phyloP scores from a whole-genome alignment of 768 basidiomycete genomes.

The Grammothele lineata region DNA sequence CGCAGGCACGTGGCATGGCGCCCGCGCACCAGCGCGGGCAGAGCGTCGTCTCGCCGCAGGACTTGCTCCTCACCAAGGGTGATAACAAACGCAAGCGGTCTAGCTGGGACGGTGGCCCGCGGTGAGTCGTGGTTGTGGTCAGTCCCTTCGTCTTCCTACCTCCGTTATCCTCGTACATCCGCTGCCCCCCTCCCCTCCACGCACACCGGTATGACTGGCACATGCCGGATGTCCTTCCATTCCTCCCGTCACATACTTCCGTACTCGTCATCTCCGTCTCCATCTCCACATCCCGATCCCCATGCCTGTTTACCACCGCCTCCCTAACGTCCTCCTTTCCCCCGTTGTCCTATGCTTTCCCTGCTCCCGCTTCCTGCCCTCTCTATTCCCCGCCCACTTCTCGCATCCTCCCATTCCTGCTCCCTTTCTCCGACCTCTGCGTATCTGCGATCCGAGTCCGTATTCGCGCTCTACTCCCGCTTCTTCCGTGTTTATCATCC shows the following conservation, averaged over 20 bases:
- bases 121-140: too few species aligned
- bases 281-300: too few species aligned
- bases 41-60: constrained; percentile 51
- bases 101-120: constrained; percentile 49
- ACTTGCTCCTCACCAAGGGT: constrained; percentile 43
- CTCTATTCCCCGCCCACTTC: too few species aligned
- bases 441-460: neutral
- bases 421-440: neutral
- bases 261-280: too few species aligned
- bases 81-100: constrained; percentile 56
- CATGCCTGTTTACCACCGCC: too few species aligned
- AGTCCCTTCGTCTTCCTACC: too few species aligned
- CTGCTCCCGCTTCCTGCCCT: neutral
- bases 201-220: too few species aligned
- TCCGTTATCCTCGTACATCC: too few species aligned
- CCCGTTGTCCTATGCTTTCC: neutral
- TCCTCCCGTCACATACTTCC: too few species aligned
- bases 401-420: neutral
- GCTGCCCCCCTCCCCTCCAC: too few species aligned
- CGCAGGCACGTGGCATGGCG: constrained; percentile 12
- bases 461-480: neutral
- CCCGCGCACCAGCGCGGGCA: constrained; percentile 43
- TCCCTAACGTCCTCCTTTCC: too few species aligned
- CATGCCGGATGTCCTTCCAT: too few species aligned
- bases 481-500: neutral